These are phyloP conservation scores for Penicillium chermesinum DNA, from an alignment of 495 filamentous ascomycete species.

Conservation along the genomic window DNA sequence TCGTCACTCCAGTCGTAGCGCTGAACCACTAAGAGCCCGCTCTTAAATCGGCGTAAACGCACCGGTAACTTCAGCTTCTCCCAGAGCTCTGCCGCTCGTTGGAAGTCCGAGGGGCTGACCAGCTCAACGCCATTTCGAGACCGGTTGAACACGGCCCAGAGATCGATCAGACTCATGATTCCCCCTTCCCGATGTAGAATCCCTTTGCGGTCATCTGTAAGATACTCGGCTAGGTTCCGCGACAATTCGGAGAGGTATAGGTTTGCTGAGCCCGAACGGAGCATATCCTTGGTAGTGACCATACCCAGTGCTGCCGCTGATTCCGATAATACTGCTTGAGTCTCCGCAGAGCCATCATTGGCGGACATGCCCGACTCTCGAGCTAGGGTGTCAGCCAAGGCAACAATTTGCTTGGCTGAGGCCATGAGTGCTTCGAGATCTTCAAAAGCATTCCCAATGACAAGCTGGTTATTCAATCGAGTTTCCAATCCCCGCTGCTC, in stretches of 20 bases:
- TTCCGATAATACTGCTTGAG: constrained; percentile 70
- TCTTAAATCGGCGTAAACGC: constrained; percentile 80
- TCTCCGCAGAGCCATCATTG: constrained; percentile 54
- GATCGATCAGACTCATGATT: constrained; percentile 89
- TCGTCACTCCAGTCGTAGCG: constrained; percentile 84
- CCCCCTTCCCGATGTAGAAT: constrained; percentile 81
- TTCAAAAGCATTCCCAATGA: constrained; percentile 93
- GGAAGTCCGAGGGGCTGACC: constrained; percentile 85
- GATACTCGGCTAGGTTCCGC: constrained; percentile 85
- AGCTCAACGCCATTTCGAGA: constrained; percentile 91
- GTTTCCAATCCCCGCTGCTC: constrained; percentile 78
- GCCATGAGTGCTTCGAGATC: constrained; percentile 96
- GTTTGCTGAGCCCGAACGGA: constrained; percentile 50
- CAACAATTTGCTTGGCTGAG: constrained; percentile 91
- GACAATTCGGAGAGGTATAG: constrained; percentile 74
- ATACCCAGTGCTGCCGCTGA: constrained; percentile 82
- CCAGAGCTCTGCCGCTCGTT: constrained; percentile 83
- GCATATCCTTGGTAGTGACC: constrained; percentile 92
- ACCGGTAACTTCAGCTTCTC: constrained; percentile 85
- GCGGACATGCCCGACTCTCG: constrained; percentile 56
- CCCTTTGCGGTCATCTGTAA: constrained; percentile 83
- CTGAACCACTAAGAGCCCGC: constrained; percentile 88
- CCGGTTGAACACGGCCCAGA: constrained; percentile 98
- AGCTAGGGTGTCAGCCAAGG: constrained; percentile 84
- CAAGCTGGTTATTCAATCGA: constrained; percentile 83